Percentiles rank a stretch among this genome's conserved stretches.
These are phyloP conservation scores for Cutaneotrichosporon cutaneum DNA, from an alignment of 1,284 basidiomycete genomes.

Conservation along the genomic window DNA sequence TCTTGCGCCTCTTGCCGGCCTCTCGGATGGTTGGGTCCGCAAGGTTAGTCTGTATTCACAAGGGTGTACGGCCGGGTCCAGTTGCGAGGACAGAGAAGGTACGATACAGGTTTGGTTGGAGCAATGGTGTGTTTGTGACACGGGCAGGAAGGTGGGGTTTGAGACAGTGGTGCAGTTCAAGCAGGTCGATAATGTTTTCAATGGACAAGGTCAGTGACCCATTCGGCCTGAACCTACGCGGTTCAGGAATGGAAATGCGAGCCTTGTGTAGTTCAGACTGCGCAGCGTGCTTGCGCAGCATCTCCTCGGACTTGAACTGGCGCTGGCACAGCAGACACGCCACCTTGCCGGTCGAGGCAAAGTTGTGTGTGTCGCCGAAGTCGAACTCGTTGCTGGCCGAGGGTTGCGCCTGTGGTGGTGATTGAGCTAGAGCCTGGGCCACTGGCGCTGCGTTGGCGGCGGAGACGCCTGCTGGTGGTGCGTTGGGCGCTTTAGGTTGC, in stretches of 20 bases:
- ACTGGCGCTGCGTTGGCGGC: slow-evolving; percentile 33
- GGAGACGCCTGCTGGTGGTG: slow-evolving; percentile 35
- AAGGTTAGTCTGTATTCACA: slow-evolving; percentile 68
- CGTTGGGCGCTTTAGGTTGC: slow-evolving; percentile 26
- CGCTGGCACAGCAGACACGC: slow-evolving; percentile 86
- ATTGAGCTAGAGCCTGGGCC: slow-evolving; percentile 33
- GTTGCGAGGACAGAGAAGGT: slow-evolving; percentile 2
- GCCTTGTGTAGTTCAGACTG: slow-evolving; percentile 92
- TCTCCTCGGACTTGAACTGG: slow-evolving; percentile 82
- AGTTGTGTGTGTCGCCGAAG: slow-evolving; percentile 63
- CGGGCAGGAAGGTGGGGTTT: not conserved
- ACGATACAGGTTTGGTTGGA: slow-evolving; percentile 5
- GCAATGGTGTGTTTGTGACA: not conserved
- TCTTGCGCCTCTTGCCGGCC: slow-evolving; percentile 68
- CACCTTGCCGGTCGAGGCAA: slow-evolving; percentile 56
- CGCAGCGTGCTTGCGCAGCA: slow-evolving; percentile 79
- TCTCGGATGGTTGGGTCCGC: slow-evolving; percentile 68
- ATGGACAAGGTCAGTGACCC: slow-evolving; percentile 28
- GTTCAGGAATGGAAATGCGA: slow-evolving; percentile 48
- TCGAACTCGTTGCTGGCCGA: slow-evolving; percentile 64
- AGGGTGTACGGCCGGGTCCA: slow-evolving; percentile 8
- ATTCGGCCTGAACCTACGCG: slow-evolving; percentile 32
- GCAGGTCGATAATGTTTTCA: slow-evolving; percentile 4
- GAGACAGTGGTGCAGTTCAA: not conserved
- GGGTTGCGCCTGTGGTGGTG: slow-evolving; percentile 12